These are phyloP conservation scores for Talaromyces islandicus DNA, from an alignment of 2,329 filamentous ascomycete species.

Conservation along the genomic window DNA sequence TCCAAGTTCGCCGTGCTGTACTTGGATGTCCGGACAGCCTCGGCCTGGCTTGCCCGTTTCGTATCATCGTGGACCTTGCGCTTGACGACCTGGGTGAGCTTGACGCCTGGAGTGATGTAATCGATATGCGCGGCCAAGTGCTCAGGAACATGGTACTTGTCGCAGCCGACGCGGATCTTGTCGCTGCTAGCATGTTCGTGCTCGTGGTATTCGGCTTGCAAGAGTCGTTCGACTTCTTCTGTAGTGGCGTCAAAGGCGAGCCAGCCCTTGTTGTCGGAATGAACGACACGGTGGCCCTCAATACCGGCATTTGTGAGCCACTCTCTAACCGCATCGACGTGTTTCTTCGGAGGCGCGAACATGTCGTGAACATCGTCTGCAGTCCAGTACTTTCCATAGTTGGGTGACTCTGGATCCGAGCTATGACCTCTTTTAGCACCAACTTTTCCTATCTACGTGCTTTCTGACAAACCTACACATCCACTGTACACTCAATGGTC, in stretches of 20 bases:
- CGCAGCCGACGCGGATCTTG: conserved; percentile 11
- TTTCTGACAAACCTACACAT: conserved; percentile 4
- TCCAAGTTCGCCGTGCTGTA: background rate
- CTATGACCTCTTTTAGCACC: background rate
- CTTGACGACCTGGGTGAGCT: conserved; percentile 12
- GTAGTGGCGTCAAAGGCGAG: conserved; percentile 24
- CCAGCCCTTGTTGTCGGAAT: conserved; percentile 28
- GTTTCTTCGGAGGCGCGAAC: conserved; percentile 24
- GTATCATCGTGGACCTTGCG: background rate
- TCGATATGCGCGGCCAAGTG: conserved; percentile 8
- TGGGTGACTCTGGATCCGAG: conserved; percentile 7
- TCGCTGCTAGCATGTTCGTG: conserved; percentile 17
- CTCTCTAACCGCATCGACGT: conserved; percentile 16
- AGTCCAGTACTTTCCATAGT: conserved; percentile 10
- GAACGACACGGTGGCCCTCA: conserved; percentile 16
- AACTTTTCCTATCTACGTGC: background rate
- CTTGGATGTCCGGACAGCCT: conserved; percentile 2
- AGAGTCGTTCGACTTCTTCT: conserved; percentile 19
- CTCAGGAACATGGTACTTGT: conserved; percentile 12
- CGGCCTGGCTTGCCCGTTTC: conserved; percentile 2
- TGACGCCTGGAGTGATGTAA: conserved; percentile 11
- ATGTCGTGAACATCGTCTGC: conserved; percentile 9
- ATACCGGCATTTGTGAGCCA: conserved; percentile 19
- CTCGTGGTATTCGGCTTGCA: conserved; percentile 21
- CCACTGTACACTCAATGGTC: background rate